phyloP scores from a whole-genome alignment of 495 filamentous ascomycete species.

The Hypoxylon subgilvum region DNA sequence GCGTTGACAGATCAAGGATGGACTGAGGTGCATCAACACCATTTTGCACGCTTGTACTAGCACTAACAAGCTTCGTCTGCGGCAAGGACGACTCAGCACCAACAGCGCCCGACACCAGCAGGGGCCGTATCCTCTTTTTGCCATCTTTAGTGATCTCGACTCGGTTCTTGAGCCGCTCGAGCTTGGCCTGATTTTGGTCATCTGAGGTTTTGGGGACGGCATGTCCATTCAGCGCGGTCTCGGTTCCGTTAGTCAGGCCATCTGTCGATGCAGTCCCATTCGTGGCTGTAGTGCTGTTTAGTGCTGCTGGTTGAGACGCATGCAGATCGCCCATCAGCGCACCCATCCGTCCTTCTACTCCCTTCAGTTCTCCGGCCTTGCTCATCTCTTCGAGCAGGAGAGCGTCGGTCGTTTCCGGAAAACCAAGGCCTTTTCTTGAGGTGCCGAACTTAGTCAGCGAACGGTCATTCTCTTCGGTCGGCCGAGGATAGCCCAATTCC shows the following conservation, averaged over 20 bases:
- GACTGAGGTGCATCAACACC: constrained; percentile 86
- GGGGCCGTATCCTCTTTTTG: constrained; percentile 92
- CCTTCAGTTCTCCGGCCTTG: constrained; percentile 85
- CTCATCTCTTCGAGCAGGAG: constrained; percentile 87
- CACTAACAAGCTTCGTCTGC: constrained; percentile 78
- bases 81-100: constrained; percentile 86
- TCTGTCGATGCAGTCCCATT: constrained; percentile 50
- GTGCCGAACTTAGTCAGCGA: constrained; percentile 90
- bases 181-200: too few relatives aligned
- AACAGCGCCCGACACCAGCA: constrained; percentile 85
- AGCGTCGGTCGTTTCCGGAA: constrained; percentile 89
- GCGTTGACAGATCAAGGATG: constrained; percentile 89
- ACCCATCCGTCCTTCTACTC: constrained; percentile 95
- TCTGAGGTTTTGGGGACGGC: too few relatives aligned
- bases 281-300: constrained; percentile 40
- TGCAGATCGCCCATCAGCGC: constrained; percentile 89
- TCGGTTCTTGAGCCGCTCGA: constrained; percentile 89
- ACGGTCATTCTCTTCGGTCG: constrained; percentile 83
- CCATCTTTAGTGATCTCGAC: constrained; percentile 98
- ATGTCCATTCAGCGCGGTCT: constrained; percentile 69
- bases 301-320: constrained; percentile 44
- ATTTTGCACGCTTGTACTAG: constrained; percentile 63
- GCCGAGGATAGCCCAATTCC: constrained; percentile 60
- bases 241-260: constrained; percentile 62
- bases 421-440: constrained; percentile 80